A percentile compares a stretch with the other conserved stretches of the same genome.
These are phyloP conservation scores for Colletotrichum noveboracense DNA, from an alignment of 2,329 filamentous ascomycete species.

Conservation along the genomic window DNA sequence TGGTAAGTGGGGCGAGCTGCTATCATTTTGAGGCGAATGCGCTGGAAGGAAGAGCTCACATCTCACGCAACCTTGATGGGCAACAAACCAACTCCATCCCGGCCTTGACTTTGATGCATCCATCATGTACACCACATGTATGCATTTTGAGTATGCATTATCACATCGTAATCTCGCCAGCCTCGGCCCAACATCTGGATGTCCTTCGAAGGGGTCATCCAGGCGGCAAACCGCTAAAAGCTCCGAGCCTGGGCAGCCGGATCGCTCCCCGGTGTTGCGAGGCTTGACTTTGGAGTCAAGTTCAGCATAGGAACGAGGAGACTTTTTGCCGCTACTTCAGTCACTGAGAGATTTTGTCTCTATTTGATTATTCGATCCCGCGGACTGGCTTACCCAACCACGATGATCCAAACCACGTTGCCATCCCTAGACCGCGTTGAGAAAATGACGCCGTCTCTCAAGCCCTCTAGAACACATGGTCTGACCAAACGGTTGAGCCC, in stretches of 20 bases:
- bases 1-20: background rate
- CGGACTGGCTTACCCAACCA: background rate
- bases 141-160: background rate
- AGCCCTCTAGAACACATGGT: background rate
- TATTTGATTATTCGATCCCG: no score
- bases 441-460: background rate
- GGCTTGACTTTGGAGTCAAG: background rate
- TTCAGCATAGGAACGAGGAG: background rate
- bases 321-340: rapidly evolving
- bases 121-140: background rate
- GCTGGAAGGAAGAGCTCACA: background rate
- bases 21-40: background rate
- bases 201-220: background rate
- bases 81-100: background rate
- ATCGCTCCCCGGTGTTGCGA: background rate
- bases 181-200: background rate
- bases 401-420: rapidly evolving
- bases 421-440: background rate
- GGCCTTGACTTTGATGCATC: background rate
- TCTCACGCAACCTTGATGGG: background rate
- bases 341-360: background rate
- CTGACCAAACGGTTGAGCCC: background rate
- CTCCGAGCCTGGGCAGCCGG: background rate
- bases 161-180: background rate
- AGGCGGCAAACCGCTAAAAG: background rate